Conservation (phyloP, 371 early-diverging fungal genomes). For the Syncephalastrum contaminatum region DNA sequence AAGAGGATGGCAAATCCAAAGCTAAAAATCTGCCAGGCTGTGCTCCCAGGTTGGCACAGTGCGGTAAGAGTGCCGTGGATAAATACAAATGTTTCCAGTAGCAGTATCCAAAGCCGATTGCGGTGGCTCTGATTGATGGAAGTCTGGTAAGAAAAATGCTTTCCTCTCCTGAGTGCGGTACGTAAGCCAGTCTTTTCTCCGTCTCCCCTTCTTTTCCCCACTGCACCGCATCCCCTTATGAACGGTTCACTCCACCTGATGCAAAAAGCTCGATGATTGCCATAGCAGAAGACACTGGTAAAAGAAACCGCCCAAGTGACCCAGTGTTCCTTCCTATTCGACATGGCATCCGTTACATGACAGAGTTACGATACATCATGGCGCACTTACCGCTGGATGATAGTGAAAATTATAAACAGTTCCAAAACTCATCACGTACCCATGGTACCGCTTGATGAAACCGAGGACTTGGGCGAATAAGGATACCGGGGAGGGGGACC, state of each 20-base stretch:
- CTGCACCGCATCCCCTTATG: no score
- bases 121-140: constrained; percentile 30
- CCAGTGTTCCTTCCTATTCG: constrained; percentile 42
- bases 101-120: constrained; percentile 32
- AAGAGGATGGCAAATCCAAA: constrained; percentile 40
- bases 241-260: constrained; percentile 18
- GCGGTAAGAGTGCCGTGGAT: constrained; percentile 43
- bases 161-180: no score
- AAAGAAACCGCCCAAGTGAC: constrained; percentile 39
- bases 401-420: constrained; percentile 46
- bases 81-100: constrained; percentile 42
- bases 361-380: neutral
- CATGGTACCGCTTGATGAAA: constrained; percentile 40
- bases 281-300: constrained; percentile 43
- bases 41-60: constrained; percentile 37
- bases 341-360: neutral
- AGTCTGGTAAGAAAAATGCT: no score
- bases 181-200: no score
- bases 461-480: constrained; percentile 25
- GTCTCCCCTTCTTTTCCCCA: no score
- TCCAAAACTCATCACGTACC: constrained; percentile 46
- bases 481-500: neutral
- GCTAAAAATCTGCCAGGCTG: constrained; percentile 42
- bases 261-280: constrained; percentile 44
- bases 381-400: constrained; percentile 36